These are phyloP conservation scores for Sclerotinia subarctica DNA, from an alignment of 2,329 filamentous ascomycete genomes.

Conservation along the genomic window DNA sequence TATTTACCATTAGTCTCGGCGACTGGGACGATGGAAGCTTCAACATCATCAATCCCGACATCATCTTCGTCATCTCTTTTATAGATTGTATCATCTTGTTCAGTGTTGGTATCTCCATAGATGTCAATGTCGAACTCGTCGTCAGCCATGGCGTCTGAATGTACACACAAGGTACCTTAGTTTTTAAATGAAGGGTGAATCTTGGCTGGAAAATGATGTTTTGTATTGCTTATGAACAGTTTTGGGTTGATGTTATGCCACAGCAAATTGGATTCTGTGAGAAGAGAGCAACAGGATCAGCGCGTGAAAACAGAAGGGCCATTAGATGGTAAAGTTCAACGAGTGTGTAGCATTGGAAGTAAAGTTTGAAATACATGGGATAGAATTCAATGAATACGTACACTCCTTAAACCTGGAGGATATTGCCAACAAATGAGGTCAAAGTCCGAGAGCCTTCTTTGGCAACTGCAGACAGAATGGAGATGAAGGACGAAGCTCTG, in stretches of 20 bases:
- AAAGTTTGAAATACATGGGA: conserved; percentile 37
- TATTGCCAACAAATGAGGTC: conserved; percentile 34
- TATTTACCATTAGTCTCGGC: conserved; percentile 31
- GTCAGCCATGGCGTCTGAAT: conserved; percentile 54
- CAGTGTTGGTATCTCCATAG: conserved; percentile 58
- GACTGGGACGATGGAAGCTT: conserved; percentile 28
- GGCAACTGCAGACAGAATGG: conserved; percentile 41
- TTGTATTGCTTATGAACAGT: conserved; percentile 32
- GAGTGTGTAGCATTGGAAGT: conserved; percentile 25
- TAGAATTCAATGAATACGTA: conserved; percentile 41
- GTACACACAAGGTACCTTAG: conserved; percentile 19
- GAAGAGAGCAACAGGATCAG: conserved; percentile 36
- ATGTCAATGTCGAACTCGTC: conserved; percentile 72
- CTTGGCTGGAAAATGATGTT: conserved; percentile 26
- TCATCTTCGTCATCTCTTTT: conserved; percentile 41
- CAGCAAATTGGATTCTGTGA: conserved; percentile 36
- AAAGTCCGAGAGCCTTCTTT: conserved; percentile 38
- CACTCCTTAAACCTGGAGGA: conserved; percentile 37
- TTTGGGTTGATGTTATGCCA: conserved; percentile 30
- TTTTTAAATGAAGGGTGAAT: background rate
- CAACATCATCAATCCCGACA: conserved; percentile 40
- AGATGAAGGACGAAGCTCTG: conserved; percentile 60
- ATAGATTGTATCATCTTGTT: conserved; percentile 43
- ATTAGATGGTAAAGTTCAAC: conserved; percentile 21
- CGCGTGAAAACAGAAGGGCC: conserved; percentile 34